Evolutionary conservation across 352 stramenopile species (phyloP).

Genomic region (Pythium guiyangense): DNA sequence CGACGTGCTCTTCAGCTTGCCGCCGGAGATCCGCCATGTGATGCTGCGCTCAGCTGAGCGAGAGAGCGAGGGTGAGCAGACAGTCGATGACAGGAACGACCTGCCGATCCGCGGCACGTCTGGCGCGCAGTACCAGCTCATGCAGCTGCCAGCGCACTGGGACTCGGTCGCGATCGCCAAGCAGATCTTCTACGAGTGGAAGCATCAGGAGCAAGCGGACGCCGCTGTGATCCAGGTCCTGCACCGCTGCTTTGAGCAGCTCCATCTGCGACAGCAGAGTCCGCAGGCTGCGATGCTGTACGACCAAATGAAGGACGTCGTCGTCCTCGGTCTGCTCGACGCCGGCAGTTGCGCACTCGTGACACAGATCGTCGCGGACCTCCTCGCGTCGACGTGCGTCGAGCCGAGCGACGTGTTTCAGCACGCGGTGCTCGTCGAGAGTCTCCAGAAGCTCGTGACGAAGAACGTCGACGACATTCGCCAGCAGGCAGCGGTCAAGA

Average conservation of each 20-base stretch:
- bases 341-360: constrained; percentile 28
- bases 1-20: too few relatives aligned
- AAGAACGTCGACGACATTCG: constrained; percentile 53
- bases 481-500: constrained; percentile 44
- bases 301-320: constrained; percentile 53
- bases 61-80: constrained; percentile 4
- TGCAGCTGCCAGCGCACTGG: too few relatives aligned
- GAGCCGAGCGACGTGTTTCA: constrained; percentile 24
- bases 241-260: constrained; percentile 48
- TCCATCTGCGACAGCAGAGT: constrained; percentile 15
- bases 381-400: constrained; percentile 11
- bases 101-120: too few relatives aligned
- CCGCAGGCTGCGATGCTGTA: constrained; percentile 31
- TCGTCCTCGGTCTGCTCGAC: constrained; percentile 41
- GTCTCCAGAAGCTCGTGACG: constrained; percentile 40
- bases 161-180: too few relatives aligned
- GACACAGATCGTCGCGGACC: constrained; percentile 25
- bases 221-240: constrained; percentile 43
- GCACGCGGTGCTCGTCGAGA: constrained; percentile 26
- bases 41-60: constrained; percentile 23
- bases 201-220: constrained; percentile 25
- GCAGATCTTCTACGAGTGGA: too few relatives aligned
- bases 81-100: constrained; percentile 14
- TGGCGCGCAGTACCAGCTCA: too few relatives aligned
- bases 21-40: constrained; percentile 26